Base-by-base conservation (phyloP, 371 early-diverging fungal genomes). In the Apophysomyces ossiformis region DNA sequence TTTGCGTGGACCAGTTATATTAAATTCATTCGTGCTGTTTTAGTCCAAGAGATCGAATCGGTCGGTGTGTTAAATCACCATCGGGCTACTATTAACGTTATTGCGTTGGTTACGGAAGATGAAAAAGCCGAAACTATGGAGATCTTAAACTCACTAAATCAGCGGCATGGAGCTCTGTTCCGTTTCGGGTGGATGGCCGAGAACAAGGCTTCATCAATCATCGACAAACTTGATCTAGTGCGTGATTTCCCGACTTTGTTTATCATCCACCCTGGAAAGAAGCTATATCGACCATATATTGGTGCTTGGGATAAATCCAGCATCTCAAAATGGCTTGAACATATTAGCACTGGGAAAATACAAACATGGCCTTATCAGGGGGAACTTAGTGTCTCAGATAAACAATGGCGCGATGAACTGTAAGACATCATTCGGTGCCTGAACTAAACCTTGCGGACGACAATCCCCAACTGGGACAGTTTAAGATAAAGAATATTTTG, bases 171-270 rank as follows among this genome's bases (percentile, higher is more conserved):
- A 6, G 18, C 50, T 5, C 69, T 81, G 1, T 74, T 87, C 58
- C 79, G 79, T 32, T 87, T 87, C 60, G 70, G 84, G 8, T 94
- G 93, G 93, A 82, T 92, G 62, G 86, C 89, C 69, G 86, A 88
- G 1, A 67, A 85, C 57, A 84, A 85, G 32, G 81, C 84, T 5
- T 64, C 76, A n/a, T 60, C 68, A 0, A 73, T 95, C 11, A 80
- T 83, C 38, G 65, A 76, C 3, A 74, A 86, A 37, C 87, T 94
- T 69, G 89, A 88, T 61, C 73, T 93, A 57, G 81, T 88, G 37
- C 88, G 88, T 61, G 89, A 88, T 67, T 85, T 82, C 57, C 96
- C 95, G 3, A 78, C 81, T 2, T 67, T 91, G 54, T 75, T 95
- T 63, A 83, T 89, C 39, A 63, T 94, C 26, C 87, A 87, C 69